Evolutionary conservation across 176 grass and related monocot genomes (phyloP).

Genomic region (Aegilops speltoides): DNA sequence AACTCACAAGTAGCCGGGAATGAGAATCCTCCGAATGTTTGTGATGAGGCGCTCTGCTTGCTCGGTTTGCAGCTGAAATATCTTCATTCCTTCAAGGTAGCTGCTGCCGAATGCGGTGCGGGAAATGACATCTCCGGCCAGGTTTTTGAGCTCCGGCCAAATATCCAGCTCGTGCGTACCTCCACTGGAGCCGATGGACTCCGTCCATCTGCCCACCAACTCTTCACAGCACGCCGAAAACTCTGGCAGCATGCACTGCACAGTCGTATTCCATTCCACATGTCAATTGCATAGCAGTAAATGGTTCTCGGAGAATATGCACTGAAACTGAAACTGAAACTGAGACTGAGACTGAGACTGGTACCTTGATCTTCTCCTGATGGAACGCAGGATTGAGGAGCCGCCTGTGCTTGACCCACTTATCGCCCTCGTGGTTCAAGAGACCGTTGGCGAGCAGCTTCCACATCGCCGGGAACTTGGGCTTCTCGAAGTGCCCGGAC

Average conservation of each 20-base stretch:
- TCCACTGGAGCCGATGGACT: neutral
- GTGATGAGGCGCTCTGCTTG: neutral
- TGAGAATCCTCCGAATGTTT: neutral
- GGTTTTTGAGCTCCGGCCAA: neutral
- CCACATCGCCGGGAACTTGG: neutral
- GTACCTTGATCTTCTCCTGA: neutral
- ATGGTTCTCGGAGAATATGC: neutral
- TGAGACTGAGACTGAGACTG: neutral
- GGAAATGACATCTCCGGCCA: neutral
- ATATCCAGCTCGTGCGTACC: neutral
- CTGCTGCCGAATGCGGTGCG: neutral
- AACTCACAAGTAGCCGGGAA: neutral
- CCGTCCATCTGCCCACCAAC: neutral
- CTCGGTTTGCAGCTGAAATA: neutral
- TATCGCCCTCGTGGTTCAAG: neutral
- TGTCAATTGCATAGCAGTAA: neutral
- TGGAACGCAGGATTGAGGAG: neutral
- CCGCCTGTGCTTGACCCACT: neutral
- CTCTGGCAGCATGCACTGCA: neutral
- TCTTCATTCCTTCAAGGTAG: neutral
- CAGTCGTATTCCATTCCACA: neutral
- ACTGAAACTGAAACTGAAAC: neutral
- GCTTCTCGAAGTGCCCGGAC: neutral
- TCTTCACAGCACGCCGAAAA: neutral
- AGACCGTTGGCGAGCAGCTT: neutral